phyloP scores from a whole-genome alignment of 352 stramenopile species.

The Globisporangium okanoganense region DNA sequence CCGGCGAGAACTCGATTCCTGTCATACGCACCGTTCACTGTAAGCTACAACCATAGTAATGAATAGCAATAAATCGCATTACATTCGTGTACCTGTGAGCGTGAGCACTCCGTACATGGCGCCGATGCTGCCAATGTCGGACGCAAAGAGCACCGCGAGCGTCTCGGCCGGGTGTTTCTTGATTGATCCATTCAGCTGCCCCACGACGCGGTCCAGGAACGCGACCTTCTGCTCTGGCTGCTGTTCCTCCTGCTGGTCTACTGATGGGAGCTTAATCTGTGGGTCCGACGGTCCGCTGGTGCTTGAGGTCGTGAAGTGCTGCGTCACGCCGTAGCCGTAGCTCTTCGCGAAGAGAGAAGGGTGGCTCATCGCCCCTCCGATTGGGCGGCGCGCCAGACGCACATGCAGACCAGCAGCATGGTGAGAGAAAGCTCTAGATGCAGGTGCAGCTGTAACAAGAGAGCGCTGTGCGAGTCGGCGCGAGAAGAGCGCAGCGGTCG shows the following conservation, averaged over 20 bases:
- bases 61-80: slow-evolving; percentile 5
- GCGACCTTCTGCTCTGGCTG: not conserved
- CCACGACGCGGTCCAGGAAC: slow-evolving; percentile 67
- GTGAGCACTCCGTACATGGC: slow-evolving; percentile 75
- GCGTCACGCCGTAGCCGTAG: not conserved
- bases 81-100: slow-evolving; percentile 26
- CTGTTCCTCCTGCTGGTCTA: not conserved
- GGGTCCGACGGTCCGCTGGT: not conserved
- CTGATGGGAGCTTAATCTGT: not conserved
- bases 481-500: slow-evolving; percentile 1
- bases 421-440: not conserved
- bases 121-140: slow-evolving; percentile 78
- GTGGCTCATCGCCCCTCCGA: slow-evolving; percentile 1
- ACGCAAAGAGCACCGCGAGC: slow-evolving; percentile 71
- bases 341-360: not conserved
- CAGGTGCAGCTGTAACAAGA: not conserved
- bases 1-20: slow-evolving; percentile 74
- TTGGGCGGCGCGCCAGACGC: not conserved
- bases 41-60: not conserved
- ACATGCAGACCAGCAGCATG: not conserved
- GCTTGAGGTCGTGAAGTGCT: slow-evolving; percentile 1
- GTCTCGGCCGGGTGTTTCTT: slow-evolving; percentile 68
- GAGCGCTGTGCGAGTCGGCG: not conserved
- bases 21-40: not conserved
- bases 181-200: slow-evolving; percentile 77